Conservation (phyloP, 306 rosid genomes). For the Crotalaria pallida region DNA sequence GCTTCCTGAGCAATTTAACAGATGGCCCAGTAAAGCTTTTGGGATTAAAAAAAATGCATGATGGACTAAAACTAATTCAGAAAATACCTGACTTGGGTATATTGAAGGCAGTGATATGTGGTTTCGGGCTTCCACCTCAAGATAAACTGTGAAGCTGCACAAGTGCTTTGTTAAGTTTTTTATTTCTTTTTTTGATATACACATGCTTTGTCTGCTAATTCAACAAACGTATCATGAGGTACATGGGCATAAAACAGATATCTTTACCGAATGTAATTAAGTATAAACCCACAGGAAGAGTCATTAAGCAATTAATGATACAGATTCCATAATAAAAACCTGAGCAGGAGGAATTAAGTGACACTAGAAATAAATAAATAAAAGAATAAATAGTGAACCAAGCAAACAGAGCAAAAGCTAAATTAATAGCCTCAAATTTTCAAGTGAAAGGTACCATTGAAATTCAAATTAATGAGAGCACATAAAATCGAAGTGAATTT, state of each 20-base stretch:
- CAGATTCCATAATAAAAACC: too few species aligned
- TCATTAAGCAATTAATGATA: too few species aligned
- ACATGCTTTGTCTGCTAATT: too few species aligned
- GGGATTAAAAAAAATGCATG: conserved; percentile 8
- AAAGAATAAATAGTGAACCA: neutral
- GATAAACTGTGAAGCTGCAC: conserved; percentile 79
- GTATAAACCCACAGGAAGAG: too few species aligned
- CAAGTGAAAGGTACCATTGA: too few species aligned
- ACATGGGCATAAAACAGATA: conserved; percentile 9
- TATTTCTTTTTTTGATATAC: too few species aligned
- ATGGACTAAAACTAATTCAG: conserved; percentile 14
- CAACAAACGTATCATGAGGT: neutral
- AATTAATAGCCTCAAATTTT: too few species aligned
- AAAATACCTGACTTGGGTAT: conserved; percentile 64
- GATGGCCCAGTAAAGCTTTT: neutral
- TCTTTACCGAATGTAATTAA: neutral
- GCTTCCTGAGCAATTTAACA: neutral
- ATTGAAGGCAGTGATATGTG: conserved; percentile 61
- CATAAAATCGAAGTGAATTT: too few species aligned
- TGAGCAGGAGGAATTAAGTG: neutral
- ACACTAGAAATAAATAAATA: neutral
- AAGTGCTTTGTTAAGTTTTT: conserved; percentile 16
- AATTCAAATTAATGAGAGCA: too few species aligned
- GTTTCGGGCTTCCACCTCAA: conserved; percentile 91
- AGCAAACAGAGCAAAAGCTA: too few species aligned